A percentile compares a stretch with the other conserved stretches of the same genome.
These are phyloP conservation scores for Herpotrichia juniperi DNA, from an alignment of 2,329 filamentous ascomycete species.

Conservation along the genomic window DNA sequence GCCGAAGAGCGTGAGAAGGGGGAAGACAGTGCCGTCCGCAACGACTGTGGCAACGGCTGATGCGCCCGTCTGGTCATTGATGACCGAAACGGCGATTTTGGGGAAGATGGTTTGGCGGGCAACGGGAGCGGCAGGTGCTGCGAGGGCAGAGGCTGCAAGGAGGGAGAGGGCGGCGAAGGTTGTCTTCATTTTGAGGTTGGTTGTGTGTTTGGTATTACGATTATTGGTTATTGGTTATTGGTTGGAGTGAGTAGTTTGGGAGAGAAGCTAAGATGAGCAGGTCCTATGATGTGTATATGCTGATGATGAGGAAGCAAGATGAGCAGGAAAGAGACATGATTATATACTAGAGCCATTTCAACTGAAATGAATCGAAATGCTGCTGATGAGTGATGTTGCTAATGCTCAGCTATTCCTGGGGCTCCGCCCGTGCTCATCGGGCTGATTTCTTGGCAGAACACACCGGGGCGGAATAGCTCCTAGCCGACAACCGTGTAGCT, in stretches of 20 bases:
- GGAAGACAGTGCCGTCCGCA: constrained; percentile 10
- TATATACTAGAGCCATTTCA: too few species aligned
- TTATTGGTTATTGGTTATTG: not conserved
- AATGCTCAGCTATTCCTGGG: not conserved
- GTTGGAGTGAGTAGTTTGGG: not conserved
- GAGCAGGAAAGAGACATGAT: not conserved
- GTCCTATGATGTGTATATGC: not conserved
- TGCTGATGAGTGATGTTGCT: not conserved
- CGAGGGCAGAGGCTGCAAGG: constrained; percentile 15
- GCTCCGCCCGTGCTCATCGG: not conserved
- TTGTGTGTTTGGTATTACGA: not conserved
- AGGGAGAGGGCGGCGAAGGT: constrained; percentile 9
- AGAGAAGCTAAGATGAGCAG: not conserved
- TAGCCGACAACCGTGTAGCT: not conserved
- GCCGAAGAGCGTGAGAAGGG: constrained; percentile 13
- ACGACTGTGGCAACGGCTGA: constrained; percentile 12
- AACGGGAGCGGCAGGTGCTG: not conserved
- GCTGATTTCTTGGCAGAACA: not conserved
- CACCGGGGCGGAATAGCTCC: not conserved
- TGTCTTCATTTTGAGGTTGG: constrained; percentile 14
- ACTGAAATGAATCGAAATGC: not conserved
- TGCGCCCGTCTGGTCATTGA: constrained; percentile 17
- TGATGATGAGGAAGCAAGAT: not conserved
- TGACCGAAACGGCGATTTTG: constrained; percentile 8
- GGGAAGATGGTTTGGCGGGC: not conserved